Conservation (phyloP, 345 rosid species). For the Carallia brachiata region DNA sequence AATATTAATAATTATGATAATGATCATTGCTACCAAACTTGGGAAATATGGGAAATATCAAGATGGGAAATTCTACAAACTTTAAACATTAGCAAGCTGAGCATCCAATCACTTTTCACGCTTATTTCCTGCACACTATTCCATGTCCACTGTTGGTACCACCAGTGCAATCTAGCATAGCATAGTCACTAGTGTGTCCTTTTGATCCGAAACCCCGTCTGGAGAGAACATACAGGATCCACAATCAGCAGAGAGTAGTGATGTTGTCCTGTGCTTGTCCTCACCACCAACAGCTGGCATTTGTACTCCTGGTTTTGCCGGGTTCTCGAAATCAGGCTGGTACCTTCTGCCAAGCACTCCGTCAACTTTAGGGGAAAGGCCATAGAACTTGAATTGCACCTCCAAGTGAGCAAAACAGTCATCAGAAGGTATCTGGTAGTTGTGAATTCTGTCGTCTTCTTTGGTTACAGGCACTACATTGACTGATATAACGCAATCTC, state of each 20-base stretch:
- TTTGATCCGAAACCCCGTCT: conserved; percentile 2
- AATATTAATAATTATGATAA: no score
- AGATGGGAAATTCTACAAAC: no score
- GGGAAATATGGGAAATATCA: no score
- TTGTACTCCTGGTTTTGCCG: conserved; percentile 60
- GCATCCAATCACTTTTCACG: no score
- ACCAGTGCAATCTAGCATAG: conserved; percentile 46
- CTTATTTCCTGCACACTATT: conserved; percentile 51
- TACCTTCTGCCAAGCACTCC: conserved; percentile 69
- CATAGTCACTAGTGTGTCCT: conserved; percentile 22
- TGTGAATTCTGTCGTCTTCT: conserved; percentile 63
- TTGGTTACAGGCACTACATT: conserved; percentile 66
- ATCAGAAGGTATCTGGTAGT: conserved; percentile 51
- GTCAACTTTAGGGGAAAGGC: conserved; percentile 56
- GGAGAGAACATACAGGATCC: conserved; percentile 41
- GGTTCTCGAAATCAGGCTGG: conserved; percentile 61
- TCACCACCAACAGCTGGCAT: conserved; percentile 63
- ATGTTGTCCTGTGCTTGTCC: conserved; percentile 50
- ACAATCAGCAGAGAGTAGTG: conserved; percentile 47
- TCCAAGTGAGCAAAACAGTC: conserved; percentile 71
- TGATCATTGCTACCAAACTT: no score
- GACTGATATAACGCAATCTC: conserved; percentile 53
- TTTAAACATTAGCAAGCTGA: no score
- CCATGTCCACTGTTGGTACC: conserved; percentile 46
- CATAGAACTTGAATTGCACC: conserved; percentile 55